These are phyloP conservation scores for Fusarium annulatum DNA, from an alignment of 2,329 filamentous ascomycete species.

Conservation along the genomic window DNA sequence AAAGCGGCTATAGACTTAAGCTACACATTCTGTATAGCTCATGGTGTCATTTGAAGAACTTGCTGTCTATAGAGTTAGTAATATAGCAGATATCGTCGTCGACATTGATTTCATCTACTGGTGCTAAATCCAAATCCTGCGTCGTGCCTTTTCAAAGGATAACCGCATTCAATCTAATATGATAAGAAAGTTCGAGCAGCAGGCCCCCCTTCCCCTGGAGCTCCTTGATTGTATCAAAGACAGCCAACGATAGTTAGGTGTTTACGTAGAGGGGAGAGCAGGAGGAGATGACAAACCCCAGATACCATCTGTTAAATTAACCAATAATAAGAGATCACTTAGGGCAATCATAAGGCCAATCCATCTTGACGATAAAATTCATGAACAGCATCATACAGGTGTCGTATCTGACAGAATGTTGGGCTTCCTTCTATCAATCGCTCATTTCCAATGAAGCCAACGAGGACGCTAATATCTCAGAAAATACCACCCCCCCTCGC, in stretches of 20 bases:
- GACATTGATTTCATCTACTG: background rate
- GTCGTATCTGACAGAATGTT: background rate
- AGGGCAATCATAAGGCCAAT: background rate
- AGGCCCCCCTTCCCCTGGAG: background rate
- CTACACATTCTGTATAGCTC: background rate
- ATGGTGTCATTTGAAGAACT: background rate
- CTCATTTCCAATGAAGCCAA: background rate
- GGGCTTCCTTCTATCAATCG: background rate
- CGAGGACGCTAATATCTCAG: background rate
- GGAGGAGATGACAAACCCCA: background rate
- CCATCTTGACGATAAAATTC: background rate
- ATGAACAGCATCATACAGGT: background rate
- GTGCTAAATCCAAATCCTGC: background rate
- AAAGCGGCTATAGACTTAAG: background rate
- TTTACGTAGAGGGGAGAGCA: background rate
- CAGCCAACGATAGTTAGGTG: background rate
- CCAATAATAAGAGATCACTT: background rate
- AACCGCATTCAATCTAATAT: background rate
- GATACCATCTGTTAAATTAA: background rate
- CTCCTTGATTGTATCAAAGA: background rate
- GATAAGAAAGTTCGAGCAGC: background rate
- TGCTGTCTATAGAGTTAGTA: background rate
- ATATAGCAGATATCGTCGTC: background rate
- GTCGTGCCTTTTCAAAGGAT: background rate
- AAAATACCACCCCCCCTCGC: background rate